phyloP scores from a whole-genome alignment of 2,329 filamentous ascomycete genomes.

The Pseudocercospora eumusae region DNA sequence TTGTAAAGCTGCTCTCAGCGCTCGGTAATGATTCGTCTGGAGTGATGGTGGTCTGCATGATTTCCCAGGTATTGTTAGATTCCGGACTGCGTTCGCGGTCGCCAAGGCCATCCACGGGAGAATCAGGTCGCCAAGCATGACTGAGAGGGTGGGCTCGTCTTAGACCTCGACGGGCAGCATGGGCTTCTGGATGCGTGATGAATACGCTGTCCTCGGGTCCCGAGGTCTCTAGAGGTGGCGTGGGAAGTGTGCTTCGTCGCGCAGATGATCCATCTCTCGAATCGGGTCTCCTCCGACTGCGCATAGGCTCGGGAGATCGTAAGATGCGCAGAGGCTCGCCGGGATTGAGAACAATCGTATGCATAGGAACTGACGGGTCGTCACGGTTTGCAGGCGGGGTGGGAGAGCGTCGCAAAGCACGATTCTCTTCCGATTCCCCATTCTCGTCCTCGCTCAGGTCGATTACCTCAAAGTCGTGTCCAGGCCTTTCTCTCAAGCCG shows the following conservation, averaged over 20 bases:
- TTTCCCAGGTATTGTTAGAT: conserved; percentile 71
- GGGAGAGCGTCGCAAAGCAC: conserved; percentile 14
- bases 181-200: conserved; percentile 19
- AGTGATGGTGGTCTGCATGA: conserved; percentile 74
- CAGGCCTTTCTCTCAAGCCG: conserved; percentile 1
- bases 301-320: conserved; percentile 25
- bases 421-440: conserved; percentile 10
- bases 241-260: conserved; percentile 24
- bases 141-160: conserved; percentile 35
- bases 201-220: conserved; percentile 29
- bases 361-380: conserved; percentile 12
- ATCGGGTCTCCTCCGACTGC: conserved; percentile 7
- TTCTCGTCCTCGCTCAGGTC: not conserved
- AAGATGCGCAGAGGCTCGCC: conserved; percentile 25
- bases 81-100: conserved; percentile 82
- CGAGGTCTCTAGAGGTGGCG: conserved; percentile 27
- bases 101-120: conserved; percentile 70
- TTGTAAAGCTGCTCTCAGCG: conserved; percentile 78
- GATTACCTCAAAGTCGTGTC: conserved; percentile 1
- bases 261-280: conserved; percentile 15
- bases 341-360: conserved; percentile 19
- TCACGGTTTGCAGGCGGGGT: conserved; percentile 11
- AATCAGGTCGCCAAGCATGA: conserved; percentile 34
- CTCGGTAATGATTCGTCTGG: conserved; percentile 81
- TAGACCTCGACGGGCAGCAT: conserved; percentile 7